Conservation (phyloP, 2,329 filamentous ascomycete genomes). For the Pseudogymnoascus sp. region DNA sequence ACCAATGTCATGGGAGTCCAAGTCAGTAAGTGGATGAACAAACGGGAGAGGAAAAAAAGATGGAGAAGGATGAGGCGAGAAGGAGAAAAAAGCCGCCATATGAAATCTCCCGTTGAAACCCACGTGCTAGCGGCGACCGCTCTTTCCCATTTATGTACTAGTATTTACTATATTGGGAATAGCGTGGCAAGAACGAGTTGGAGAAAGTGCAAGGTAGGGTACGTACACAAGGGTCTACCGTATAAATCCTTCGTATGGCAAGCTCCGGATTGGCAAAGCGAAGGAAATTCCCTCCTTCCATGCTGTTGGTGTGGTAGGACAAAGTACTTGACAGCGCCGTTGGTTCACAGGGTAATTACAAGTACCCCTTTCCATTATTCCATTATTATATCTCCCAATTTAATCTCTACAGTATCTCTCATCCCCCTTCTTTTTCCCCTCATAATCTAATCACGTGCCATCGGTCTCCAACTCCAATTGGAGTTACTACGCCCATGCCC, state of each 20-base stretch:
- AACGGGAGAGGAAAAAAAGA: background rate
- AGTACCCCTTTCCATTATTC: background rate
- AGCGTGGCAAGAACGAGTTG: slow-evolving; percentile 5
- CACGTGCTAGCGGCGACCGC: background rate
- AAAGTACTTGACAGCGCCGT: background rate
- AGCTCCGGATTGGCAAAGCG: background rate
- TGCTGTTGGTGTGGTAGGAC: background rate
- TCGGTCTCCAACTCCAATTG: background rate
- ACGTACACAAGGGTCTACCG: too few relatives aligned
- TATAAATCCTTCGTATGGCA: background rate
- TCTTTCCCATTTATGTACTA: background rate
- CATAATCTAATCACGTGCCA: background rate
- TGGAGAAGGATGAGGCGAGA: slow-evolving; percentile 6
- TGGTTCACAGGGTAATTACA: background rate
- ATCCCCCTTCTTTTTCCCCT: background rate
- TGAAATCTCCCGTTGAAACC: slow-evolving; percentile 8
- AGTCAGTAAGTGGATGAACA: background rate
- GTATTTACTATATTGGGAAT: background rate
- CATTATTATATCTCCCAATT: background rate
- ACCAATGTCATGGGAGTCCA: background rate
- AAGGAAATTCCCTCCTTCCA: background rate
- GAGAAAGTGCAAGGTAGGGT: background rate
- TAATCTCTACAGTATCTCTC: background rate
- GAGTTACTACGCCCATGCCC: background rate
- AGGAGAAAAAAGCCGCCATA: background rate